Conservation (phyloP, 345 rosid species). For the Brassica carinata region DNA sequence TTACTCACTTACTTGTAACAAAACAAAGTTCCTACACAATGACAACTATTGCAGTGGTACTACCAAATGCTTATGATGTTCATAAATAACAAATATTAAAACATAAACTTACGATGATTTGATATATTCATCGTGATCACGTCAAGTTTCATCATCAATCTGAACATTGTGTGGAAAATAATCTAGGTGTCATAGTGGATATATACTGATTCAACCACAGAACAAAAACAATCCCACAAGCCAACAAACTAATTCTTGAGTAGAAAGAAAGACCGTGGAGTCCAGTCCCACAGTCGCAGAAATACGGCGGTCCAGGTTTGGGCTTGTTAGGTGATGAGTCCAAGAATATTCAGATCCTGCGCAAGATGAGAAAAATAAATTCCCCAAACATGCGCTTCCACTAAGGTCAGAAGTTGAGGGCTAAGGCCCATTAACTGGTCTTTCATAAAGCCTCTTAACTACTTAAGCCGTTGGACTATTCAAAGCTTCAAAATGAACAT, state of each 20-base stretch:
- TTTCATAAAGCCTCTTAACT: background rate
- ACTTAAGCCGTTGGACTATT: background rate
- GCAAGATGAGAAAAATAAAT: background rate
- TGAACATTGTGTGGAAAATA: background rate
- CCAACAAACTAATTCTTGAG: conserved; percentile 4
- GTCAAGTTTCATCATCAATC: background rate
- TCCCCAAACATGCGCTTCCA: background rate
- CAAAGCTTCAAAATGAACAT: background rate
- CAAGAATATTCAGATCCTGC: background rate
- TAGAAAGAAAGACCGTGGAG: background rate
- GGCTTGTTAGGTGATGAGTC: background rate
- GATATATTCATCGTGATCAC: background rate
- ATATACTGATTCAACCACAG: background rate
- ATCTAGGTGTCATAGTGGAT: background rate
- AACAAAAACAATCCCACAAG: background rate
- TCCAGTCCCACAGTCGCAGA: background rate
- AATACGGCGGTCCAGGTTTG: no score
- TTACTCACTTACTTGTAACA: background rate
- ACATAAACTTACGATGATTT: background rate
- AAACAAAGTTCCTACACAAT: background rate
- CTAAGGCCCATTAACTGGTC: background rate
- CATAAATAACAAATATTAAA: background rate
- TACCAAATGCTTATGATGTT: background rate
- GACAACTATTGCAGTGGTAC: background rate
- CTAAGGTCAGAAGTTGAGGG: background rate